phyloP scores from a whole-genome alignment of 768 basidiomycete species.

The Phaeotremella skinneri region DNA sequence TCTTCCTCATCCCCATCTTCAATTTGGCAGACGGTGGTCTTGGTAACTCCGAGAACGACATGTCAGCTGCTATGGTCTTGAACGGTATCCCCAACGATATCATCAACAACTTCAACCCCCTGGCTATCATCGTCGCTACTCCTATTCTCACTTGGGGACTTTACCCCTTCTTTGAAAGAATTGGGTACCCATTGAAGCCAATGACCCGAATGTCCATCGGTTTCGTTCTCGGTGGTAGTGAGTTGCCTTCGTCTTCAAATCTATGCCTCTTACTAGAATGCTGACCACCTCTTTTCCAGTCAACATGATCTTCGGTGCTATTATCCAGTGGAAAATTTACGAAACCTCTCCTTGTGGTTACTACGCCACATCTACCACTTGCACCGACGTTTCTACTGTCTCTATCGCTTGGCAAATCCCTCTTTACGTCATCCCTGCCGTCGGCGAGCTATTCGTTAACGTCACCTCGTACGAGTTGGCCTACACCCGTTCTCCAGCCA shows the following conservation, averaged over 20 bases:
- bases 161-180: constrained; percentile 41
- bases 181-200: constrained; percentile 27
- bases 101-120: constrained; percentile 46
- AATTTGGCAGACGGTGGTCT: constrained; percentile 45
- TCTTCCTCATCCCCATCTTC: constrained; percentile 47
- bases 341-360: constrained; percentile 46
- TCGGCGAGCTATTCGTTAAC: constrained; percentile 49
- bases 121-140: constrained; percentile 37
- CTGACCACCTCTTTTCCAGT: background rate
- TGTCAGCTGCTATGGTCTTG: constrained; percentile 44
- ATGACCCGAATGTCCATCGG: constrained; percentile 25
- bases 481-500: constrained; percentile 46
- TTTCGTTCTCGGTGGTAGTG: constrained; percentile 25
- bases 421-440: constrained; percentile 41
- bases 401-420: constrained; percentile 48
- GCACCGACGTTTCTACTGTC: constrained; percentile 30
- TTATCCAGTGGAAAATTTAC: constrained; percentile 50
- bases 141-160: constrained; percentile 46
- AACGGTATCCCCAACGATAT: constrained; percentile 49
- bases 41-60: constrained; percentile 40
- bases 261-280: background rate
- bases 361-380: constrained; percentile 38
- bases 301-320: constrained; percentile 40
- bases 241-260: no score
- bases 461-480: constrained; percentile 50